These are phyloP conservation scores for Aspergillus heteromorphus DNA, from an alignment of 495 filamentous ascomycete species.

Conservation along the genomic window DNA sequence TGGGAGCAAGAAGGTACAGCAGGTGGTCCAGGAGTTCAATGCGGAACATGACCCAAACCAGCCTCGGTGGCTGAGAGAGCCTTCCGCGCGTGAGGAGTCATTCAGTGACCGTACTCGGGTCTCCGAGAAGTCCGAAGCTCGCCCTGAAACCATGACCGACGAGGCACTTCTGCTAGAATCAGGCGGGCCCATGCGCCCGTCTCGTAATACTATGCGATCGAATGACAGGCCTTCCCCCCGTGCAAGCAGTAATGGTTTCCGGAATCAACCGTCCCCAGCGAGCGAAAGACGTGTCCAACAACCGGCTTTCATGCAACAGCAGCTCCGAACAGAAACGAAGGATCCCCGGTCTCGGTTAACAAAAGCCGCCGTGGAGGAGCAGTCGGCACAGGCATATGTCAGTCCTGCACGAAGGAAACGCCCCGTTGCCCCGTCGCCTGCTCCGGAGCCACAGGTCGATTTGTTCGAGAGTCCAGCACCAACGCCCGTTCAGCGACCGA, in stretches of 20 bases:
- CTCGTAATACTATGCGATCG: constrained; percentile 13
- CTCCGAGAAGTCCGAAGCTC: constrained; percentile 19
- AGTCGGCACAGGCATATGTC: constrained; percentile 79
- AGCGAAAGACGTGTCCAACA: constrained; percentile 23
- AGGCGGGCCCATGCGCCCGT: constrained; percentile 38
- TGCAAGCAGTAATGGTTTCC: constrained; percentile 21
- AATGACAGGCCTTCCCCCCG: constrained; percentile 24
- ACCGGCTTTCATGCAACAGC: constrained; percentile 35
- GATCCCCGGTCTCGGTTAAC: constrained; percentile 60
- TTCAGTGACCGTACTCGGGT: constrained; percentile 15
- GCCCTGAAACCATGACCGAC: constrained; percentile 58
- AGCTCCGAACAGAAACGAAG: constrained; percentile 30
- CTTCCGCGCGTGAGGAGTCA: constrained; percentile 31
- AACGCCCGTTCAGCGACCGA: constrained; percentile 23
- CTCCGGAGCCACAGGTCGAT: constrained; percentile 48
- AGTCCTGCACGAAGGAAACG: constrained; percentile 82
- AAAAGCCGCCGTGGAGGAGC: constrained; percentile 71
- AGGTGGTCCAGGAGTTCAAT: constrained; percentile 88
- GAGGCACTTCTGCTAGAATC: constrained; percentile 89
- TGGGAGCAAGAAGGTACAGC: constrained; percentile 89
- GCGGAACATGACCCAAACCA: constrained; percentile 73
- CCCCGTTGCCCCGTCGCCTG: constrained; percentile 40
- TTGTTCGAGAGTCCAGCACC: constrained; percentile 49
- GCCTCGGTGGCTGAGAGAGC: constrained; percentile 91
- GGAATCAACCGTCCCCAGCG: constrained; percentile 43